These are phyloP conservation scores for Yamadazyma philogaea DNA, from an alignment of 805 yeast species.

Conservation along the genomic window DNA sequence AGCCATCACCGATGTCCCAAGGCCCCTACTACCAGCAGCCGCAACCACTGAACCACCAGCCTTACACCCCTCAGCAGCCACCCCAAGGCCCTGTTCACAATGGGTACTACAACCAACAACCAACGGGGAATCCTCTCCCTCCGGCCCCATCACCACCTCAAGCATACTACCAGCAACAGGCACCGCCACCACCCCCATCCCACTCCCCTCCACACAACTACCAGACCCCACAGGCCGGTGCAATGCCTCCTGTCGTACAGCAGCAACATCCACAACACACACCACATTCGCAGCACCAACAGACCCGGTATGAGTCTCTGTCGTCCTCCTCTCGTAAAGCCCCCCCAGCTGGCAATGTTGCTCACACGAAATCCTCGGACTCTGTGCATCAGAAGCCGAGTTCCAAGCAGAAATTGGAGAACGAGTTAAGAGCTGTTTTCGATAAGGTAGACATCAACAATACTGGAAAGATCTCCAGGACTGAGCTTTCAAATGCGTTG, in stretches of 20 bases:
- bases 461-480: constrained; percentile 53
- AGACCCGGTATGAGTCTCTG: constrained; percentile 13
- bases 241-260: constrained; percentile 27
- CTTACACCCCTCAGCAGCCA: constrained; percentile 6
- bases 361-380: constrained; percentile 11
- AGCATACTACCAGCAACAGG: constrained; percentile 13
- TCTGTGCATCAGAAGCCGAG: constrained; percentile 11
- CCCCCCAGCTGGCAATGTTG: constrained; percentile 7
- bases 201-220: constrained; percentile 6
- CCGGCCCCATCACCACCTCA: not conserved
- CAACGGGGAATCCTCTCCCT: not conserved
- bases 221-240: constrained; percentile 12
- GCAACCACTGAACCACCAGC: constrained; percentile 7
- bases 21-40: constrained; percentile 10
- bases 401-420: constrained; percentile 43
- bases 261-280: not conserved
- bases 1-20: constrained; percentile 3
- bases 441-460: constrained; percentile 53
- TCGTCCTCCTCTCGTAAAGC: constrained; percentile 7
- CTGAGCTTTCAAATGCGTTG: constrained; percentile 57
- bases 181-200: not conserved
- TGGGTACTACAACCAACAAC: constrained; percentile 6
- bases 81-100: constrained; percentile 14
- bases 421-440: constrained; percentile 48
- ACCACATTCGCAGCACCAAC: constrained; percentile 10